phyloP scores from a whole-genome alignment of 495 filamentous ascomycete species.

The Acidiella bohemica region DNA sequence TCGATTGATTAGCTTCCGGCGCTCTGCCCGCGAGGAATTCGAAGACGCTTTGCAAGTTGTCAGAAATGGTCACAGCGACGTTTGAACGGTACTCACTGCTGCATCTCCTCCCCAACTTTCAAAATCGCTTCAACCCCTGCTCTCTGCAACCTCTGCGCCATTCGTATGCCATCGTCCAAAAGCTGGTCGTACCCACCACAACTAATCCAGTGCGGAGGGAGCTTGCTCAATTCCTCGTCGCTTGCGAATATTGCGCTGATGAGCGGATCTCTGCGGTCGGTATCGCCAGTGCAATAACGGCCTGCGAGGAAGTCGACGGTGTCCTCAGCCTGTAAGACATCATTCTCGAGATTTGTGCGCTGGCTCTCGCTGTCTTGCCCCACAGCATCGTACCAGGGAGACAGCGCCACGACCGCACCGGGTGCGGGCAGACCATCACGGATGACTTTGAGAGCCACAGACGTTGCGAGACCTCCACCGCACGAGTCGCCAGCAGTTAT shows the following conservation, averaged over 20 bases:
- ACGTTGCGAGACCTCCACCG: conserved; percentile 11
- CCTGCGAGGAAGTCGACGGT: background rate
- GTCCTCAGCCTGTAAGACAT: conserved; percentile 1
- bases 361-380: background rate
- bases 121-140: conserved; percentile 8
- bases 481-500: conserved; percentile 9
- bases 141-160: conserved; percentile 12
- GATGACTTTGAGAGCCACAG: conserved; percentile 1
- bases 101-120: conserved; percentile 5
- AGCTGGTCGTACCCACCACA: conserved; percentile 9
- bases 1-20: conserved; percentile 5
- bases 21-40: conserved; percentile 13
- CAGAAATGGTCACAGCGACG: too few species aligned
- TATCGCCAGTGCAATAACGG: conserved; percentile 4
- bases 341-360: background rate
- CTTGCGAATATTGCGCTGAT: conserved; percentile 7
- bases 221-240: background rate
- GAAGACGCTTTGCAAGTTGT: too few species aligned
- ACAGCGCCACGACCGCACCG: conserved; percentile 6
- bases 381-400: conserved; percentile 6
- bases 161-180: conserved; percentile 2
- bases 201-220: conserved; percentile 10
- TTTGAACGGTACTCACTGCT: too few species aligned
- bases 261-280: conserved; percentile 1
- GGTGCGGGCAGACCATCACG: conserved; percentile 4